Evolutionary conservation across 2,329 filamentous ascomycete species (phyloP).

Genomic region (Cladorrhinum sp.): DNA sequence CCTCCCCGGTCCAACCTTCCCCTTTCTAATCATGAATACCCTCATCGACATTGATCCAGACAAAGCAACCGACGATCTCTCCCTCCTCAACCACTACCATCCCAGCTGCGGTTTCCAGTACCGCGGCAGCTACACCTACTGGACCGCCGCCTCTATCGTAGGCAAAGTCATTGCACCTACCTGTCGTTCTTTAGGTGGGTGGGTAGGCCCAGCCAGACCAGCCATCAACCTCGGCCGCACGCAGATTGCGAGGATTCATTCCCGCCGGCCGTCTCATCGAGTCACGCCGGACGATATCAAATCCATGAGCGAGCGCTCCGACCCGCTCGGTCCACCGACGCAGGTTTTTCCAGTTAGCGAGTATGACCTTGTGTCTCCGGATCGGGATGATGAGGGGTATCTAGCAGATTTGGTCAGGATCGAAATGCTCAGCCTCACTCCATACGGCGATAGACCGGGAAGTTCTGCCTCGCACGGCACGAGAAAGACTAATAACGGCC

Average conservation of each 20-base stretch:
- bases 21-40: slow-evolving; percentile 76
- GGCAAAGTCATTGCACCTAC: slow-evolving; percentile 74
- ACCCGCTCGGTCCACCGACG: slow-evolving; percentile 64
- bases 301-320: slow-evolving; percentile 64
- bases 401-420: slow-evolving; percentile 65
- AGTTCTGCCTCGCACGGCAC: slow-evolving; percentile 33
- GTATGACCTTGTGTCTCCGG: slow-evolving; percentile 60
- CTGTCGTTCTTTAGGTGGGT: slow-evolving; percentile 67
- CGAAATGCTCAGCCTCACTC: slow-evolving; percentile 62
- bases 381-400: slow-evolving; percentile 45
- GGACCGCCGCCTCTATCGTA: slow-evolving; percentile 68
- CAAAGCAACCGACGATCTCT: slow-evolving; percentile 61
- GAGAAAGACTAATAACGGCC: slow-evolving; percentile 27
- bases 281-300: slow-evolving; percentile 58
- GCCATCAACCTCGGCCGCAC: slow-evolving; percentile 64
- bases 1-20: slow-evolving; percentile 65
- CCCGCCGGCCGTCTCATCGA: slow-evolving; percentile 54
- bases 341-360: slow-evolving; percentile 64
- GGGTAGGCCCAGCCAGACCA: slow-evolving; percentile 70
- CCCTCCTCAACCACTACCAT: slow-evolving; percentile 64
- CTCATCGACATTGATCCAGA: slow-evolving; percentile 73
- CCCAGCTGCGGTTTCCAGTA: slow-evolving; percentile 74
- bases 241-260: slow-evolving; percentile 67
- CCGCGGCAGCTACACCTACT: slow-evolving; percentile 70
- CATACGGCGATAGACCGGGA: slow-evolving; percentile 29